These are phyloP conservation scores for Filosporella fistucella DNA, from an alignment of 495 filamentous ascomycete genomes.

Conservation along the genomic window DNA sequence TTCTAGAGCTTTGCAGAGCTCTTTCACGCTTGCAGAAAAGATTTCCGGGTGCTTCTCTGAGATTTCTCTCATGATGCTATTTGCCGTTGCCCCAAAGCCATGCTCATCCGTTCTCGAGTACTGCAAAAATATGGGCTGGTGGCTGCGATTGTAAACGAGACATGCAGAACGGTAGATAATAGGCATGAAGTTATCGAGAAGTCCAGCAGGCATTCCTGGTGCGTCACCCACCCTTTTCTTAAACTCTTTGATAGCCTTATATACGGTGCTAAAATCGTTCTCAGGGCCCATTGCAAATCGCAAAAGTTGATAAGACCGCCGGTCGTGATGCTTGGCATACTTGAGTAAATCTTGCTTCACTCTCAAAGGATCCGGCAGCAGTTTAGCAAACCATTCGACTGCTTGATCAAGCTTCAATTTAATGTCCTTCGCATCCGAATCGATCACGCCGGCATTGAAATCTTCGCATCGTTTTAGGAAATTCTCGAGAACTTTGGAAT, in stretches of 20 bases:
- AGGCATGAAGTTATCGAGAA: slow-evolving; percentile 77
- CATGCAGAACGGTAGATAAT: slow-evolving; percentile 79
- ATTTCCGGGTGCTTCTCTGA: slow-evolving; percentile 83
- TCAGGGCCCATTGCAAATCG: slow-evolving; percentile 79
- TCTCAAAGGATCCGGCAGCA: slow-evolving; percentile 66
- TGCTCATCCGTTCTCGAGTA: slow-evolving; percentile 78
- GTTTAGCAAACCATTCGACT: slow-evolving; percentile 64
- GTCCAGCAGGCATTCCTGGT: slow-evolving; percentile 43
- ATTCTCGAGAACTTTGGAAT: slow-evolving; percentile 62
- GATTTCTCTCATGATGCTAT: slow-evolving; percentile 90
- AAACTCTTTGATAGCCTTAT: slow-evolving; percentile 86
- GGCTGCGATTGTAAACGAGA: slow-evolving; percentile 88
- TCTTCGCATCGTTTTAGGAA: slow-evolving; percentile 78
- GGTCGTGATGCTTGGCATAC: slow-evolving; percentile 88
- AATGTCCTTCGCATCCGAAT: slow-evolving; percentile 59
- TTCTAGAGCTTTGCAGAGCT: slow-evolving; percentile 81
- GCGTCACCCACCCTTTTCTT: slow-evolving; percentile 70
- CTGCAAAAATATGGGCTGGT: slow-evolving; percentile 85
- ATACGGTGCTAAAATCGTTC: slow-evolving; percentile 86
- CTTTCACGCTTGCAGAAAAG: slow-evolving; percentile 85
- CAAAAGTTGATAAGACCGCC: slow-evolving; percentile 85
- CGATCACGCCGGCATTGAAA: slow-evolving; percentile 82
- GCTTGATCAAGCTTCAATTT: slow-evolving; percentile 63
- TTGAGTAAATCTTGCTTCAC: slow-evolving; percentile 72
- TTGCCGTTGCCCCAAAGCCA: slow-evolving; percentile 69